phyloP scores from a whole-genome alignment of 192 early-diverging fungal species.

The Podila clonocystis region DNA sequence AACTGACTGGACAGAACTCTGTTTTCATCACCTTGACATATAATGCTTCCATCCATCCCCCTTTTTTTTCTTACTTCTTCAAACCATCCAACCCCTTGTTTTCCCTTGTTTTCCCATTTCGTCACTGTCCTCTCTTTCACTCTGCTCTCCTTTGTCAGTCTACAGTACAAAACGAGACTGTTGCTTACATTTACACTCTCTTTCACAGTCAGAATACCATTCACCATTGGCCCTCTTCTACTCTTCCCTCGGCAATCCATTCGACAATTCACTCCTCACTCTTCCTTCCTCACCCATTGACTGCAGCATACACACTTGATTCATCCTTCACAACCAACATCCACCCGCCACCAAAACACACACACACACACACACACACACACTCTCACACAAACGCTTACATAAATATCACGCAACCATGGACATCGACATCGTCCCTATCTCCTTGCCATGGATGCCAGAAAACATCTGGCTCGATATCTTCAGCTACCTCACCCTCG shows the following conservation, averaged over 20 bases:
- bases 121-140: background rate
- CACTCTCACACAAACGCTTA: background rate
- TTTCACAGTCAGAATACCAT: background rate
- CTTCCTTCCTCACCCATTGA: background rate
- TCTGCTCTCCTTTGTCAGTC: background rate
- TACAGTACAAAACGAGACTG: background rate
- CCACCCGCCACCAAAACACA: background rate
- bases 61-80: background rate
- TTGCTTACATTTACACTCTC: background rate
- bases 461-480: conserved; percentile 51
- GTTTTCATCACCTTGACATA: no score
- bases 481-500: conserved; percentile 43
- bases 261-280: background rate
- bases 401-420: background rate
- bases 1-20: no score
- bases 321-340: background rate
- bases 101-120: background rate
- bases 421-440: conserved; percentile 15
- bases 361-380: background rate
- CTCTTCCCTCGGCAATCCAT: background rate
- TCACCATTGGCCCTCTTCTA: background rate
- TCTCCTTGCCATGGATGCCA: conserved; percentile 23
- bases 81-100: background rate
- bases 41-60: background rate
- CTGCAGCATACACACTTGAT: no score